Percentiles rank a stretch among this genome's conserved stretches.
Evolutionary conservation across 768 basidiomycete species (phyloP).

Genomic region (Russula earlei): DNA sequence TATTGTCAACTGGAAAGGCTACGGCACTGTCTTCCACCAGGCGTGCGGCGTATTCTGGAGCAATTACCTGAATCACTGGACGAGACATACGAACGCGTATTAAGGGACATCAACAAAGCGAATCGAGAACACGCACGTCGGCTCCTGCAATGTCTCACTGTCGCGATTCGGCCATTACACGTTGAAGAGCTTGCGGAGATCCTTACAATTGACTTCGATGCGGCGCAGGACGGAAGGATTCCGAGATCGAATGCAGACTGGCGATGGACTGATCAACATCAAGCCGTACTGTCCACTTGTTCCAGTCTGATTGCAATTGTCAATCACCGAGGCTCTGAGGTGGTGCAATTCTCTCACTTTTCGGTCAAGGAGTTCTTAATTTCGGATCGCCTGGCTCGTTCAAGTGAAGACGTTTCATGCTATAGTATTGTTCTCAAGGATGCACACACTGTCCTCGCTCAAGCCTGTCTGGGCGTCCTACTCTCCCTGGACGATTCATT

Average conservation of each 20-base stretch:
- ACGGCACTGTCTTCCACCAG: neutral
- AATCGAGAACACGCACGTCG: neutral
- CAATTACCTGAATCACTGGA: neutral
- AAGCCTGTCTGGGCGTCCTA: neutral
- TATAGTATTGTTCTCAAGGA: neutral
- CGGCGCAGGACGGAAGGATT: neutral
- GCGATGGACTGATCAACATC: neutral
- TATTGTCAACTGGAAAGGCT: neutral
- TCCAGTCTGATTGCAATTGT: neutral
- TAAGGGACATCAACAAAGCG: neutral
- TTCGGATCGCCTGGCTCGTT: neutral
- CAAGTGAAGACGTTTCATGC: neutral
- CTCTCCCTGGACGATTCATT: neutral
- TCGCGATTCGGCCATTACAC: neutral
- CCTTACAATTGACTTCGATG: conserved; percentile 6
- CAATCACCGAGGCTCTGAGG: neutral
- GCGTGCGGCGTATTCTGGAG: neutral
- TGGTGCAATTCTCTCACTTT: conserved; percentile 7
- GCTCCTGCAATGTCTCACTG: conserved; percentile 6
- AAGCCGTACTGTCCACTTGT: neutral
- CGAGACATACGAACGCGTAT: neutral
- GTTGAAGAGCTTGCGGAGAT: conserved; percentile 7
- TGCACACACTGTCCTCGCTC: neutral
- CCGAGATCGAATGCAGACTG: neutral
- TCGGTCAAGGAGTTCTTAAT: neutral